Evolutionary conservation across 2,329 filamentous ascomycete genomes (phyloP).

Genomic region (Esteya vermicola): DNA sequence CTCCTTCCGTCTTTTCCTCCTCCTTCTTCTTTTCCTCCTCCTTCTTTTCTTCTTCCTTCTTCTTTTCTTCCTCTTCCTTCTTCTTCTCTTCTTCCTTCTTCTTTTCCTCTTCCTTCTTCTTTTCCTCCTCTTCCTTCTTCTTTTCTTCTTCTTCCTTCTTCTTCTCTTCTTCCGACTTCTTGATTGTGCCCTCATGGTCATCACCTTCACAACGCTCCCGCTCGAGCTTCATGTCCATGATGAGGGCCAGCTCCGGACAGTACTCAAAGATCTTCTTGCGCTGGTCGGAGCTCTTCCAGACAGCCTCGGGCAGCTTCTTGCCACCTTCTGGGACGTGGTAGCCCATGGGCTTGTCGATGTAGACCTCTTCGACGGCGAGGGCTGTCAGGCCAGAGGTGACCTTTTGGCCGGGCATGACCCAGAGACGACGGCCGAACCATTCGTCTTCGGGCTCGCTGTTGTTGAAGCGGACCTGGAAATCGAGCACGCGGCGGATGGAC

Average conservation of each 20-base stretch:
- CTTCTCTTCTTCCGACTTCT: neutral
- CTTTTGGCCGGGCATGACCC: constrained; percentile 29
- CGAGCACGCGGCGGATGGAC: constrained; percentile 31
- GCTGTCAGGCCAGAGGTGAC: constrained; percentile 27
- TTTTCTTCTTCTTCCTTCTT: neutral
- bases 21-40: neutral
- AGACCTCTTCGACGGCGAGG: constrained; percentile 35
- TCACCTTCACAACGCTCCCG: constrained; percentile 28
- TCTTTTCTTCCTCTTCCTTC: neutral
- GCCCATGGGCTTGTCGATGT: constrained; percentile 36
- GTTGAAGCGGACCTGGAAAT: constrained; percentile 34
- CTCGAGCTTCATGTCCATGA: constrained; percentile 42
- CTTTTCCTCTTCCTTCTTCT: neutral
- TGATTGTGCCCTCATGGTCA: constrained; percentile 15
- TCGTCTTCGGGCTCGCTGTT: constrained; percentile 37
- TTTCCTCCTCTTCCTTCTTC: neutral
- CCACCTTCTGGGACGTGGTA: constrained; percentile 35
- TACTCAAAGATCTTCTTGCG: constrained; percentile 36
- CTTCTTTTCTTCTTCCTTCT: neutral
- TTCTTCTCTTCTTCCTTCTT: neutral
- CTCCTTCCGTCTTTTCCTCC: neutral
- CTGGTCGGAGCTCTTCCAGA: constrained; percentile 30
- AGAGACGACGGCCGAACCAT: constrained; percentile 37
- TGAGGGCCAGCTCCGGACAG: constrained; percentile 40
- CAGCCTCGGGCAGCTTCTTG: constrained; percentile 21